These are phyloP conservation scores for Choanephora cucurbitarum DNA, from an alignment of 371 early-diverging fungal species.

Conservation along the genomic window DNA sequence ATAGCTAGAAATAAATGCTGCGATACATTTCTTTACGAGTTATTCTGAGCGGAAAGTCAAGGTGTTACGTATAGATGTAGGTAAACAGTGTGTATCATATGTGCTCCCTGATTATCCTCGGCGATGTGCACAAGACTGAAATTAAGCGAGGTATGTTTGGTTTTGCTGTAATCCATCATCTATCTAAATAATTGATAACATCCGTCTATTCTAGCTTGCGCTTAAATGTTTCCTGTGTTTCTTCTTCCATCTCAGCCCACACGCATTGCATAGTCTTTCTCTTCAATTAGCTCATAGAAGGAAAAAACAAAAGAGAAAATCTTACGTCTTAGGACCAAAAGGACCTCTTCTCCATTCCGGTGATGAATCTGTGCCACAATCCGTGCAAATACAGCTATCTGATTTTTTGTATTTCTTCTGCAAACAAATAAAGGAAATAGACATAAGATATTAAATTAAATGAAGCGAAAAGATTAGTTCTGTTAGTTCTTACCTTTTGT, in stretches of 20 bases:
- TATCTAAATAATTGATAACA: no score
- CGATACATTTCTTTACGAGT: background rate
- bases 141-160: background rate
- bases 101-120: background rate
- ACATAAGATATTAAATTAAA: background rate
- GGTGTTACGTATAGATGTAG: background rate
- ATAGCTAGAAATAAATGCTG: background rate
- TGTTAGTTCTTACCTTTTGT: conserved; percentile 15
- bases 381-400: conserved; percentile 40
- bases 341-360: conserved; percentile 84
- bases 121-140: background rate
- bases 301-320: background rate
- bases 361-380: conserved; percentile 73
- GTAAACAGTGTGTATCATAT: background rate
- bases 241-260: conserved; percentile 46
- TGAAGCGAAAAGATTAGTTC: background rate
- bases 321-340: conserved; percentile 63
- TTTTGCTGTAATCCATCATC: no score
- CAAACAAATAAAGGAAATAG: background rate
- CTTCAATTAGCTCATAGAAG: background rate
- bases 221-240: conserved; percentile 26
- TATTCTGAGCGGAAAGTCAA: background rate
- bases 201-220: conserved; percentile 7
- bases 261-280: conserved; percentile 47
- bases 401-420: conserved; percentile 12